Evolutionary conservation across 2,329 filamentous ascomycete genomes (phyloP), one percentile per base, ranked within the genome.

Genomic region (Alternaria sp.): DNA sequence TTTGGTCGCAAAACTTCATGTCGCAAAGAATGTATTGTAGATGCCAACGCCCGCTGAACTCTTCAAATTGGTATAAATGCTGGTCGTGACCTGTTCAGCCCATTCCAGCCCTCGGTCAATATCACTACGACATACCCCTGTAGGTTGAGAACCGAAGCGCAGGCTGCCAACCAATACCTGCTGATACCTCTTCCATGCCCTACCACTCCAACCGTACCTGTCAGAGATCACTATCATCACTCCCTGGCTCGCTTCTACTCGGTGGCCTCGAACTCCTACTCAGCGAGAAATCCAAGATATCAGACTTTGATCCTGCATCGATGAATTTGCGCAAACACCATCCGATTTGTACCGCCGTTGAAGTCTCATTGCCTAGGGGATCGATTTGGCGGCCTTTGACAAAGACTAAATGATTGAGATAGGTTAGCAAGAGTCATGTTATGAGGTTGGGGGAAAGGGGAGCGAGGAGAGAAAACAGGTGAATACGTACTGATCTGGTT

Each of bases 321-420:
- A 83, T 72, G 55, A 75, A 84, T 53, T 82, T 81, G 38, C 81
- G 68, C 59, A 81, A 52, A 57, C 78, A 81, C 80, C 81, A 83
- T 6, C 79, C 78, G 11, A 83, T 77, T 32, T 81, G 79, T 14
- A 82, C 76, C 0, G 82, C 81, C 36, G 79, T 76, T 1, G 77
- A 71, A 44, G 72, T 74, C 51, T 76, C 75, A 39, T 73, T 75
- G 28, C 81, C 81, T 7, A 83, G 71, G 0, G 81, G 79, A 47
- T 81, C 79, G 1, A 76, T 62, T 43, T 79, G 78, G 7, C 75
- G 78, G 7, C 81, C 81, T 55, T 81, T 81, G 28, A 82, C 76
- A 64, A 80, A 84, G 51, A 83, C 65, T 67, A 32, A 1, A 28
- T 11, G 12, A 16, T 24, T 28, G 46, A 14, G 4, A 7, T 16